Base-by-base conservation (phyloP, 495 filamentous ascomycete species). In the Rostrohypoxylon terebratum region DNA sequence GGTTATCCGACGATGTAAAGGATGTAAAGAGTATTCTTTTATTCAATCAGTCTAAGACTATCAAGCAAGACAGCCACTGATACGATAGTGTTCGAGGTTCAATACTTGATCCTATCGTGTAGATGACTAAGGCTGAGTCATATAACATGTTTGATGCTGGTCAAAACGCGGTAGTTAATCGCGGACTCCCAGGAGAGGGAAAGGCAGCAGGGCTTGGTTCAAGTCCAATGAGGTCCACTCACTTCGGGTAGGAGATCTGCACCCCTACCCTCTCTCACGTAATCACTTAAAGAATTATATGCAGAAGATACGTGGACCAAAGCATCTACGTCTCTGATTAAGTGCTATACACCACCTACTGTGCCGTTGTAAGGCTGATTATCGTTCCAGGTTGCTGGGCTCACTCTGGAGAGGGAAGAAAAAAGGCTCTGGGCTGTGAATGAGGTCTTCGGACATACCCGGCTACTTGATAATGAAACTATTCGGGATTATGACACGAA, bases 231-330 rank as follows among this genome's bases (percentile, higher is more conserved):
- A 54, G 48, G 42, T 4, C 40, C 47, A 21, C 28, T 45, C 63
- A 7, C 33, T 65, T 67, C 45, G 31, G 60, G 64, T 55, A 38
- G 50, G 48, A 57, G 71, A 69, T 73, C 47, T 58, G 50, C 65
- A 73, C 18, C 42, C 16, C 48, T 18, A 13, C 20, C 16, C 34
- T 31, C 10, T 61, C 71, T 73, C 66, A 73, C 70, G 48, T 73
- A 73, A 73, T 73, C 70, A 73, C 66, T 61, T 66, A 33, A 53
- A 53, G 55, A 68, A 68, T 61, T 54, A 42, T 38, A 40, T 48
- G 60, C 60, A 73, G 45, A 18, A 48, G 9, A 11, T 58, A 66
- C 36, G 61, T 40, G 9, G n/a, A 28, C 14, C 25, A 25, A 53
- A 21, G 16, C 31, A 34, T 23, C 50, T 54, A 31, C n/a, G 3